These are phyloP conservation scores for Chiua virens DNA, from an alignment of 768 basidiomycete genomes.

Conservation along the genomic window DNA sequence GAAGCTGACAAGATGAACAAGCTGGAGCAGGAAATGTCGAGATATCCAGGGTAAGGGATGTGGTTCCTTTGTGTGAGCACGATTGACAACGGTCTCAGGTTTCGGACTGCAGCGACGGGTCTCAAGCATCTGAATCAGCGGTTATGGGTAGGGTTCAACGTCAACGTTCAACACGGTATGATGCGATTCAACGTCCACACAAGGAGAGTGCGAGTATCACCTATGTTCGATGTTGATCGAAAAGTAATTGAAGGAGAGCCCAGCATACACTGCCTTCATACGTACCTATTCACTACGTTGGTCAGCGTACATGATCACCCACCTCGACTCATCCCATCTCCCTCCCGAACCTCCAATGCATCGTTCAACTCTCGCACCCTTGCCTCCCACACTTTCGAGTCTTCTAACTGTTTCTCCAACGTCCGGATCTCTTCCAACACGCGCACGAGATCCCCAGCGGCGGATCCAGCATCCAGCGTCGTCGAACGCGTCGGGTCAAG, in stretches of 20 bases:
- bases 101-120: no score
- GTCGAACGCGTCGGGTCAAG: background rate
- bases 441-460: constrained; percentile 19
- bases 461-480: background rate
- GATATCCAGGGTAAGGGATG: constrained; percentile 68
- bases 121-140: no score
- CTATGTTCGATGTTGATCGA: no score
- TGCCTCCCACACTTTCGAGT: constrained; percentile 27
- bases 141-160: no score
- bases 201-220: no score
- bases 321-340: no score
- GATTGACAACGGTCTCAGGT: constrained; percentile 36
- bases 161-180: no score
- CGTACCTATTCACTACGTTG: no score
- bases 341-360: constrained; percentile 19
- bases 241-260: no score
- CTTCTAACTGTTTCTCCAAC: constrained; percentile 24
- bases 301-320: no score
- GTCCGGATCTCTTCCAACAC: constrained; percentile 29
- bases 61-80: background rate
- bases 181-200: no score
- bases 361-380: constrained; percentile 28
- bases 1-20: constrained; percentile 65
- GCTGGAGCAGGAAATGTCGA: constrained; percentile 70
- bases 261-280: no score